Percentiles rank a stretch among this genome's conserved stretches.
Evolutionary conservation across 345 rosid species (phyloP).

Genomic region (Iberis pinnata): DNA sequence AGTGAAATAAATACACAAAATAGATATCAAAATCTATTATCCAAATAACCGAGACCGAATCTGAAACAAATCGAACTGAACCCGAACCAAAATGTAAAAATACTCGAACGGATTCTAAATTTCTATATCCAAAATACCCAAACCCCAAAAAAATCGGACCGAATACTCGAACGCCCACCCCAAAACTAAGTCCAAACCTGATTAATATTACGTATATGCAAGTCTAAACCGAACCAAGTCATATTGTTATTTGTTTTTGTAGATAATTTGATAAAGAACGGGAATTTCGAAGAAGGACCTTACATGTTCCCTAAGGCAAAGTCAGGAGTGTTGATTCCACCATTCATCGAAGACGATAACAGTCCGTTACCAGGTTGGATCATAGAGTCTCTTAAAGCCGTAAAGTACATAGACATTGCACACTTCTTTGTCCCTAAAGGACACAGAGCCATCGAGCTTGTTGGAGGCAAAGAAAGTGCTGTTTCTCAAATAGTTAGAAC

Average conservation of each 20-base stretch:
- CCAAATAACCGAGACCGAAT: too few relatives aligned
- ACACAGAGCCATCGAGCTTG: constrained; percentile 53
- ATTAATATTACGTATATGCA: too few relatives aligned
- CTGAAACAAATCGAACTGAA: too few relatives aligned
- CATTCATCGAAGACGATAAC: constrained; percentile 60
- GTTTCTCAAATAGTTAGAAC: constrained; percentile 53
- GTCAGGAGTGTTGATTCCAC: constrained; percentile 65
- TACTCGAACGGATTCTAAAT: too few relatives aligned
- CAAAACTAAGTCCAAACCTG: too few relatives aligned
- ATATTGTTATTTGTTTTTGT: background rate
- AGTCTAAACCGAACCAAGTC: too few relatives aligned
- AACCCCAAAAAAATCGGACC: too few relatives aligned
- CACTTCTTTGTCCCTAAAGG: constrained; percentile 57
- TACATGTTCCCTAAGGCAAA: constrained; percentile 41
- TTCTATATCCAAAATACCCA: too few relatives aligned
- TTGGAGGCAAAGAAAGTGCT: constrained; percentile 75
- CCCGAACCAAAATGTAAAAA: too few relatives aligned
- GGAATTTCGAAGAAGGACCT: constrained; percentile 72
- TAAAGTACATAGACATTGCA: constrained; percentile 50
- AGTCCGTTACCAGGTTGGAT: constrained; percentile 78
- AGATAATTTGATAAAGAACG: constrained; percentile 66
- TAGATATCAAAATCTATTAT: too few relatives aligned
- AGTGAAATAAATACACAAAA: too few relatives aligned
- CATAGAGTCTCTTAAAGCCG: constrained; percentile 72
- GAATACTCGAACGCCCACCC: too few relatives aligned